phyloP scores from a whole-genome alignment of 257 asterid species.

The Craterostigma plantagineum region DNA sequence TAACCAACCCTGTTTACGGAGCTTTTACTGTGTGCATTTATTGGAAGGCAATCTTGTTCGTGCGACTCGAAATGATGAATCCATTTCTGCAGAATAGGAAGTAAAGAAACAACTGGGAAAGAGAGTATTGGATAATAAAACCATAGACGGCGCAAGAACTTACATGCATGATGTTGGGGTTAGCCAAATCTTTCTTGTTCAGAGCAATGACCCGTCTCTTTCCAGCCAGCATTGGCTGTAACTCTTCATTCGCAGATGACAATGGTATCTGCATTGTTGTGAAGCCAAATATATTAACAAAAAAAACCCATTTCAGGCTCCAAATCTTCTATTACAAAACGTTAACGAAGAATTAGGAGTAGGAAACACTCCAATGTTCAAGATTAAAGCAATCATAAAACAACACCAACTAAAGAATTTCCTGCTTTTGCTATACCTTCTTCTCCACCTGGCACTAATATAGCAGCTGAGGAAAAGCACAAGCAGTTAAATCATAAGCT shows the following conservation, averaged over 20 bases:
- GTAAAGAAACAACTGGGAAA: not conserved
- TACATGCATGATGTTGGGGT: conserved; percentile 84
- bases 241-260: conserved; percentile 65
- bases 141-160: not conserved
- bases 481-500: no score
- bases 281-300: not conserved
- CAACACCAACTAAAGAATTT: no score
- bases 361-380: no score
- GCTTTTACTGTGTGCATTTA: conserved; percentile 80
- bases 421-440: no score
- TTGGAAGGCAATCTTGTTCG: conserved; percentile 65
- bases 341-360: no score
- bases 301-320: not conserved
- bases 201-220: conserved; percentile 70
- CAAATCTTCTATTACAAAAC: no score
- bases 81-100: conserved; percentile 53
- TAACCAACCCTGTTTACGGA: conserved; percentile 69
- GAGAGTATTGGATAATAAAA: not conserved
- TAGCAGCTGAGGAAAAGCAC: no score
- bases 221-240: conserved; percentile 63
- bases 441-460: no score
- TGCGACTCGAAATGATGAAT: conserved; percentile 36
- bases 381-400: no score
- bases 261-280: conserved; percentile 45
- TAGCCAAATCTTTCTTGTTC: conserved; percentile 91